Base-by-base conservation (phyloP, 805 yeast species). In the Monosporozyma siamensis region DNA sequence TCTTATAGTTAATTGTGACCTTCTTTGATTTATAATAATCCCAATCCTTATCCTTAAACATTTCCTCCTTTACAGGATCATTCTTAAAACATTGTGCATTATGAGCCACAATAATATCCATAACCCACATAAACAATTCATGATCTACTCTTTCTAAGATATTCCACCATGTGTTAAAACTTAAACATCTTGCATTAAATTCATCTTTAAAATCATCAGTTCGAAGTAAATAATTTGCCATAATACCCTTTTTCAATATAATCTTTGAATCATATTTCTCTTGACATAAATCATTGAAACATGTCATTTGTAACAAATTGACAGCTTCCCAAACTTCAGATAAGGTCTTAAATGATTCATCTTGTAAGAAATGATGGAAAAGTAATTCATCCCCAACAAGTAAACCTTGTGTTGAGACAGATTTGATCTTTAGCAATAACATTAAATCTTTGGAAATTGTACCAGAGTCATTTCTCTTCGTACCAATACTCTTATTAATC, bases 1-100 rank as follows among this genome's bases (percentile, higher is more conserved):
- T 51, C 48, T 68, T 71, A 52, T 72, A 69, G 44, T 68, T 66
- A 54, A 61, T 42, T 44, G 55, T 47, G 47, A 59, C 59, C 50
- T 66, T 47, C 53, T 64, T 47, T 47, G 58, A 49, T 53, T 69
- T 38, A 55, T 57, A 49, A 48, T 44, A 45, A 54, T 68, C 53
- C 49, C 69, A 59, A 18, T 53, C 48, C 26, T 48, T 54, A 22
- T 45, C 48, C 6, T 39, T 35, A 36, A 51, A 49, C 11, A 42
- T 41, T 4, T 51, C 50, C 23, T 60, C 57, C 4, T 51, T 46
- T 1, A 63, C 48, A 1, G 69, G 56, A 27, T 58, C 54, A 6
- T 49, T 55, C 61, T 59, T 47, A 58, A 64, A 56, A 54, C 65
- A 38, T 55, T 66, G 59, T 55, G 59, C 51, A 42, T 58, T 69